Conservation (phyloP, 805 yeast species). For the Pichia nakasei region DNA sequence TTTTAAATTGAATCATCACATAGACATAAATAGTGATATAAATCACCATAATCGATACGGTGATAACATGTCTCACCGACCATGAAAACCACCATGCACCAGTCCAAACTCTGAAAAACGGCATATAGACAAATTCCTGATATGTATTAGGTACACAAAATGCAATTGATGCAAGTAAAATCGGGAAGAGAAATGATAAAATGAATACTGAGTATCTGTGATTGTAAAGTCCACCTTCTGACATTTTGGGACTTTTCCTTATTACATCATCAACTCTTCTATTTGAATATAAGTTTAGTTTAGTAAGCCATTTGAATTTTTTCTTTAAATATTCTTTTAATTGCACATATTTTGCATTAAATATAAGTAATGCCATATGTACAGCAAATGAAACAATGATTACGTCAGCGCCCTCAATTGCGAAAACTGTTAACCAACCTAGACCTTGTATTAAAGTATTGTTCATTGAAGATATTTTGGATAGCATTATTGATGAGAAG, state of each 20-base stretch:
- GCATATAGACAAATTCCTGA: conserved; percentile 59
- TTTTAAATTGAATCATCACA: conserved; percentile 53
- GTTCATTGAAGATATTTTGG: conserved; percentile 4
- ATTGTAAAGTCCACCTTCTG: conserved; percentile 69
- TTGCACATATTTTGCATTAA: conserved; percentile 27
- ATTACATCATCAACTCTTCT: not conserved
- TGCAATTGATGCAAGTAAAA: conserved; percentile 69
- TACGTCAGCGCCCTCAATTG: conserved; percentile 80
- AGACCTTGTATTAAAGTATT: conserved; percentile 47
- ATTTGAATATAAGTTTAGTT: not conserved
- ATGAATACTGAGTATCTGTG: conserved; percentile 51
- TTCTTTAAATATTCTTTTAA: not conserved
- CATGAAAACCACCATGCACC: conserved; percentile 79
- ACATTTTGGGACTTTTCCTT: too few species aligned
- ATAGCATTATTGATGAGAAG: conserved; percentile 38
- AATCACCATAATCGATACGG: conserved; percentile 51
- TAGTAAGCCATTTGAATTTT: too few species aligned
- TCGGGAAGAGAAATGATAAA: conserved; percentile 51
- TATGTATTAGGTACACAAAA: conserved; percentile 38
- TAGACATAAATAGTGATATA: conserved; percentile 67
- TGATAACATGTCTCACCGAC: conserved; percentile 69
- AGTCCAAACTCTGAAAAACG: conserved; percentile 58
- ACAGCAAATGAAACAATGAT: conserved; percentile 77
- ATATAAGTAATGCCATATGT: conserved; percentile 69
- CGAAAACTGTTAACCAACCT: conserved; percentile 74